A percentile compares a stretch with the other conserved stretches of the same genome.
phyloP scores from a whole-genome alignment of 495 filamentous ascomycete species.

The Hypoxylon cercidicola region DNA sequence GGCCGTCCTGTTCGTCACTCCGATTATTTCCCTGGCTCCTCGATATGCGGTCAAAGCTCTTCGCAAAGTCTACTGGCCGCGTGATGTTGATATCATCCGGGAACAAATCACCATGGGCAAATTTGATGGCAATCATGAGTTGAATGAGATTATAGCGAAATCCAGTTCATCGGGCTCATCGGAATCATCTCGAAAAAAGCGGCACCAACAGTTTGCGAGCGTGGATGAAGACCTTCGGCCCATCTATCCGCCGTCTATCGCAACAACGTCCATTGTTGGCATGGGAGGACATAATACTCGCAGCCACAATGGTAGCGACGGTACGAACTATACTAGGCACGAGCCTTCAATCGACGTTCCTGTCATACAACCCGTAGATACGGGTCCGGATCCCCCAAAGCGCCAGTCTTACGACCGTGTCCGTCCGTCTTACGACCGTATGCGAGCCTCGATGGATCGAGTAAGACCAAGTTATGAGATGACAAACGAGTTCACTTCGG shows the following conservation, averaged over 20 bases:
- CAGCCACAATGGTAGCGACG: constrained; percentile 92
- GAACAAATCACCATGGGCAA: constrained; percentile 86
- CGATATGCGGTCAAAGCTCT: constrained; percentile 84
- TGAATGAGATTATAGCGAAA: constrained; percentile 31
- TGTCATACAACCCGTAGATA: constrained; percentile 45
- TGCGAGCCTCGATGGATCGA: constrained; percentile 78
- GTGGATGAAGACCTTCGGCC: constrained; percentile 85
- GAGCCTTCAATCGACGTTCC: constrained; percentile 59
- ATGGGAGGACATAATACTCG: constrained; percentile 70
- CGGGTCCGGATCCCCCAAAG: constrained; percentile 47
- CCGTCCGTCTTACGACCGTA: constrained; percentile 72
- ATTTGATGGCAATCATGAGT: constrained; percentile 66
- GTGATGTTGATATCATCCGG: constrained; percentile 94
- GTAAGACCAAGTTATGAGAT: constrained; percentile 82
- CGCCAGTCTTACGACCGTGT: constrained; percentile 70
- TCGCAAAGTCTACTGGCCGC: constrained; percentile 92
- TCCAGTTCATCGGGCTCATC: constrained; percentile 56
- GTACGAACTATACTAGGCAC: constrained; percentile 86
- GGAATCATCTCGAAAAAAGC: constrained; percentile 63
- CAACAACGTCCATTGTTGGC: constrained; percentile 71
- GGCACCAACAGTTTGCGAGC: constrained; percentile 66
- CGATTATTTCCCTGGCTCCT: constrained; percentile 82
- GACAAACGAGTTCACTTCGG: constrained; percentile 89
- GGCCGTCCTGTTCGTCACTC: constrained; percentile 78
- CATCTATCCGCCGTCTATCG: constrained; percentile 89